Evolutionary conservation across 768 basidiomycete genomes (phyloP), one percentile per base, ranked within the genome.

Genomic region (Daedaleopsis nitida): DNA sequence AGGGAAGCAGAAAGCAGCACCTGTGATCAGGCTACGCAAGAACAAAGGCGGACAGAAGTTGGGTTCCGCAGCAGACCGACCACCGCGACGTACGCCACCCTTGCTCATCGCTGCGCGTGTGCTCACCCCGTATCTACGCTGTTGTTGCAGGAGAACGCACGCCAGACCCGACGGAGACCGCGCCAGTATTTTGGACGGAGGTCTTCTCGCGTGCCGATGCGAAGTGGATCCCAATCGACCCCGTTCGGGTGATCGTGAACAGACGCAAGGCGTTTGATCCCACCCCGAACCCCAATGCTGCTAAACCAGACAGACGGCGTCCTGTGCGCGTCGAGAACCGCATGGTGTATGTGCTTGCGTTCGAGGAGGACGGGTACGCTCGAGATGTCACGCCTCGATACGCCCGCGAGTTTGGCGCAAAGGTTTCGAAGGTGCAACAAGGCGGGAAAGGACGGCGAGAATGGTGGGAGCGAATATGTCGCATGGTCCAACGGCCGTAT

Each of bases 141-240:
- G 23, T 49, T 7, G 13, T 24, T 10, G 37, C 45, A 70, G 69
- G 66, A 19, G 66, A 66, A 51, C 66, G 59, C 48, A 69, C 75
- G 7, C 76, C 80, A 51, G 83, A 91, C 73, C 88, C 88, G 53
- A 77, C 75, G 39, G 80, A 64, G 55, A 86, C 86, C 11, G 88
- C 94, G 3, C 96, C 96, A 1, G 88, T 95, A 4, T 93, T 95
- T 73, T 99, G 97, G 97, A 92, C 91, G 0, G 97, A 99, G 74
- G 92, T 97, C 0, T 99, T 95, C 76, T 96, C 94, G 9, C 87
- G 92, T 21, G 86, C 95, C 8, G 94, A 97, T 76, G 85, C 82
- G 14, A 86, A 88, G 38, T 99, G 97, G 97, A 76, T 98, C 14
- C 88, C 95, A 0, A 88, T 98, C 42, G 97, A 99, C 75, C 93